Base-by-base conservation (phyloP, 2,329 filamentous ascomycete genomes). In the Penicillium psychrosexuale region DNA sequence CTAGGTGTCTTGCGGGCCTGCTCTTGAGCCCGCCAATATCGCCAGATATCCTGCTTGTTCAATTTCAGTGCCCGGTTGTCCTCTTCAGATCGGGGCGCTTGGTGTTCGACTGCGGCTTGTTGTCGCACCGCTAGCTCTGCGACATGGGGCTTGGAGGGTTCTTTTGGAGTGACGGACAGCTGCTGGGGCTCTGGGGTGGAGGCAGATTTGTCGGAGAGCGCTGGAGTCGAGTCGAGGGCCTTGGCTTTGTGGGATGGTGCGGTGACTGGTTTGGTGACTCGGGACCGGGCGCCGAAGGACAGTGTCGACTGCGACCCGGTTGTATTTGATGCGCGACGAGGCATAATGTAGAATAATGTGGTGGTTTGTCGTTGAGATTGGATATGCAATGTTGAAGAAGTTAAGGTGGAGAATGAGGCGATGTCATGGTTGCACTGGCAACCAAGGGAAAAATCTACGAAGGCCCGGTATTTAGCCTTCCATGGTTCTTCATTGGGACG, bases 1-100 rank as follows among this genome's bases (percentile, higher is more conserved):
- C 88, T 78, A 39, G 83, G 82, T 17, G 89, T 84, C 56, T 80
- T 81, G 63, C 90, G 81, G 65, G 85, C 80, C 38, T 78, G 77
- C 77, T 96, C 90, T 61, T 93, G 84, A 11, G 73, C 73, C 61
- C 78, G 78, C 91, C 91, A 97, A 71, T 96, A 97, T 67, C 79
- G 80, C 64, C 82, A 82, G 59, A 97, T 85, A 65, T 90, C 85
- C 45, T 81, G 76, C 53, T 89, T 82, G 8, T 82, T 83, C 39
- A 95, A 75, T 61, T 84, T 82, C 59, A 84, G 78, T 1, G 91
- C 91, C 44, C 56, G 65, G 47, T 64, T 56, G 45, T 75, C 73
- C 47, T 72, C 70, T 40, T 67, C 67, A 1, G 67, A 70, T 49
- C 61, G 61, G 1, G 68, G 70, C 64, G 68, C 66, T 58, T 64